Evolutionary conservation across 345 rosid species (phyloP), one percentile per base, ranked within the genome.

Genomic region (Camelina sativa): DNA sequence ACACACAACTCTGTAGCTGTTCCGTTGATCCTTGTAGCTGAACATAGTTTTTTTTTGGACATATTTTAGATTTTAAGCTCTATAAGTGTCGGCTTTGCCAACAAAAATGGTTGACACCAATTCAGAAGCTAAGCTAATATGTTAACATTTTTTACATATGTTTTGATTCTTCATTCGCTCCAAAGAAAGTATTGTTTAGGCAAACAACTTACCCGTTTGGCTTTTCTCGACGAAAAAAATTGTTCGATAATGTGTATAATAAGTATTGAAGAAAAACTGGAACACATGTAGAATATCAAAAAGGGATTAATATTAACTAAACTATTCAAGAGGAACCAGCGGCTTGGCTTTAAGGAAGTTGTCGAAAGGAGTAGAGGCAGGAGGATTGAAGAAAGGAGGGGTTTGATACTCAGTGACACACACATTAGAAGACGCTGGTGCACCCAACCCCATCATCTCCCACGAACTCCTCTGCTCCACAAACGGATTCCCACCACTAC

Each of bases 301-400:
- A 65, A 54, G 72, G 16, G 1, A 23, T 16, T 20, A 50, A 40
- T 28, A 9, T n/a, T 11, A 28, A 52, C 3, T 35, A 65, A 63
- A 28, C 68, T 69, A 77, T 51, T 78, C 70, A 73, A 41, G 78
- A 86, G 66, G 90, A 88, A 62, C 87, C 89, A 64, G 86, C 87
- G 32, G 92, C 85, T 77, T 84, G 22, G 92, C 84, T 77, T 81
- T 83, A 3, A 84, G 85, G 58, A 90, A 84, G 70, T 82, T 81
- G 69, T 88, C 91, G 8, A 77, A 90, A 34, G 96, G 89, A 73
- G 82, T 84, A 54, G 89, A 82, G 11, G 85, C 57, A 37, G 90
- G 96, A 32, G 85, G 82, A 78, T 80, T 82, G 62, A 82, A 73
- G 69, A 65, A 83, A 63, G 79, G 71, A 16, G 89, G 84, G 32